phyloP scores from a whole-genome alignment of 2,329 filamentous ascomycete genomes.

The Thyridium curvatum region DNA sequence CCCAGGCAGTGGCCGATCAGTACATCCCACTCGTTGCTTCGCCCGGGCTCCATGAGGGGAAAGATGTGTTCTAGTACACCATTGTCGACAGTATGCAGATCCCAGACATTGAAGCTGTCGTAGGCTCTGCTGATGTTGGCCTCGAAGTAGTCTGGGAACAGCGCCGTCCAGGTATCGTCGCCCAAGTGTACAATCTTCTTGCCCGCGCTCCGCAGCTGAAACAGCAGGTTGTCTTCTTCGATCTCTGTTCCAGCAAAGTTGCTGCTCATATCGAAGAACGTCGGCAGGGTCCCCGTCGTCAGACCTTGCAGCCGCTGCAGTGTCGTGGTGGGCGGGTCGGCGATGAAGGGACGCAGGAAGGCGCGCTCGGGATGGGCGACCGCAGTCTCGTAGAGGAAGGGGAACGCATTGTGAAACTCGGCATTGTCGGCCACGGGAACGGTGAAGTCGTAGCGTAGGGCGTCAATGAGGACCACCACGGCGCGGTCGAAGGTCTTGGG shows the following conservation, averaged over 20 bases:
- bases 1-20: conserved; percentile 90
- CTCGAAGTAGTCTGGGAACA: conserved; percentile 94
- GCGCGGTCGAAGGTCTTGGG: conserved; percentile 90
- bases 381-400: conserved; percentile 80
- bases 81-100: conserved; percentile 93
- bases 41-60: conserved; percentile 64
- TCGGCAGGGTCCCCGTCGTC: conserved; percentile 90
- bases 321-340: conserved; percentile 91
- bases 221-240: conserved; percentile 77
- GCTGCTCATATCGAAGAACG: conserved; percentile 87
- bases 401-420: conserved; percentile 79
- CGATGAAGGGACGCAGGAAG: conserved; percentile 90
- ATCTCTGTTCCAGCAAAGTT: conserved; percentile 95
- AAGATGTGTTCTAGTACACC: conserved; percentile 89
- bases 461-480: conserved; percentile 85
- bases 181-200: conserved; percentile 84
- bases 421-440: conserved; percentile 61
- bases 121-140: conserved; percentile 79
- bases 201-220: conserved; percentile 58
- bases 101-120: conserved; percentile 98
- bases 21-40: conserved; percentile 78
- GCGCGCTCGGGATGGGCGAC: conserved; percentile 70
- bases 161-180: conserved; percentile 94
- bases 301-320: conserved; percentile 88
- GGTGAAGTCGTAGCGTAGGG: conserved; percentile 93